Conservation (phyloP, 306 rosid species). For the Malus sieversii region DNA sequence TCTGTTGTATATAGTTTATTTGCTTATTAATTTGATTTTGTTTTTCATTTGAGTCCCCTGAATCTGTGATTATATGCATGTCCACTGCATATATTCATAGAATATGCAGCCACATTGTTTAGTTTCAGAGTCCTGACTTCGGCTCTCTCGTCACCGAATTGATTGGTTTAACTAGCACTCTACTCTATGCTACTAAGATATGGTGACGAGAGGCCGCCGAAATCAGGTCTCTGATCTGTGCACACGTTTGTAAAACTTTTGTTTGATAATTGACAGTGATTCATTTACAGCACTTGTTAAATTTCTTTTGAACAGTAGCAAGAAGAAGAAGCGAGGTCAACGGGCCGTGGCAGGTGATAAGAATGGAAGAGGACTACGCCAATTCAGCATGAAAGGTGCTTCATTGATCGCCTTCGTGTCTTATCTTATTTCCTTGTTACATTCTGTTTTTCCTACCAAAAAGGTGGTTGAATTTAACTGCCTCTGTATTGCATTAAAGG, state of each 20-base stretch:
- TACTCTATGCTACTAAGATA: background rate
- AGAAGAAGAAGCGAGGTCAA: slow-evolving; percentile 95
- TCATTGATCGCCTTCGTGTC: slow-evolving; percentile 6
- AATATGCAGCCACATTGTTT: background rate
- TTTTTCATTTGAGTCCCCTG: background rate
- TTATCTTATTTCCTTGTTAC: background rate
- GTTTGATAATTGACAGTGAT: background rate
- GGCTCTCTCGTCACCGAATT: background rate
- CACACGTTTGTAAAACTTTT: background rate
- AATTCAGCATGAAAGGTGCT: slow-evolving; percentile 95
- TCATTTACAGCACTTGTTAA: background rate
- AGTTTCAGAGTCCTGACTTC: background rate
- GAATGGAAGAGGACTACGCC: slow-evolving; percentile 98
- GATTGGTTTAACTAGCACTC: background rate
- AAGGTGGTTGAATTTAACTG: background rate
- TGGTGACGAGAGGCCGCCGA: background rate
- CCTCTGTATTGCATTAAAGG: background rate
- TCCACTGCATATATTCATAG: background rate
- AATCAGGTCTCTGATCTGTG: background rate
- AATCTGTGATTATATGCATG: background rate
- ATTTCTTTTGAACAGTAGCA: slow-evolving; percentile 34
- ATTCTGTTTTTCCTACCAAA: background rate
- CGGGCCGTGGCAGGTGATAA: slow-evolving; percentile 92
- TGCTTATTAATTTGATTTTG: background rate
- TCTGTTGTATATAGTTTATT: background rate